Conservation (phyloP, 139 green algal genomes). For the Penium margaritaceum region DNA sequence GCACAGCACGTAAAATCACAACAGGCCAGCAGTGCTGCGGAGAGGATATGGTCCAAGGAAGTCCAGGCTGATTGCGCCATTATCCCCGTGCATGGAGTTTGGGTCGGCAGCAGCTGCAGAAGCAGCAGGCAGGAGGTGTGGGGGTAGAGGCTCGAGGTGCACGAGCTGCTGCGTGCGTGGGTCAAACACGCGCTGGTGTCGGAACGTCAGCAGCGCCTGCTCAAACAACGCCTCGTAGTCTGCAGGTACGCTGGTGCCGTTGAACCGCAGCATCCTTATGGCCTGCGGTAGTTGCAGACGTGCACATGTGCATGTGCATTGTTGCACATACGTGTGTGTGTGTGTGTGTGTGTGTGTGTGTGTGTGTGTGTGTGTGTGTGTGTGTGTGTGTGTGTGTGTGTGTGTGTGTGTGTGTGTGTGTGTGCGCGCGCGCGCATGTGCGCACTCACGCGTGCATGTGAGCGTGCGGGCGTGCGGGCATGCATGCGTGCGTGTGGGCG, state of each 20-base stretch:
- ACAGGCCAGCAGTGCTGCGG: neutral
- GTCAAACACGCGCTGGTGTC: conserved; percentile 81
- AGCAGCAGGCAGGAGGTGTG: conserved; percentile 41
- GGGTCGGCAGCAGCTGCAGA: too few relatives aligned
- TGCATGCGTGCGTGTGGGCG: neutral
- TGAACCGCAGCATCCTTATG: conserved; percentile 68
- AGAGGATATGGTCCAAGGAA: conserved; percentile 68
- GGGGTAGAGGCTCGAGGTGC: conserved; percentile 61
- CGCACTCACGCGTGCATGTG: neutral
- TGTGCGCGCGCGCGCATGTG: too few relatives aligned
- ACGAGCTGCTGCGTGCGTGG: conserved; percentile 41
- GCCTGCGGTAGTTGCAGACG: conserved; percentile 45
- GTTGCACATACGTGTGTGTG: too few relatives aligned
- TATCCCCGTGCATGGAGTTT: too few relatives aligned
- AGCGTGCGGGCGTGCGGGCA: neutral
- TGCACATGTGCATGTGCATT: neutral
- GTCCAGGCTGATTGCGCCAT: too few relatives aligned
- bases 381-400: too few relatives aligned
- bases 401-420: too few relatives aligned
- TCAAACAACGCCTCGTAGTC: conserved; percentile 78
- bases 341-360: too few relatives aligned
- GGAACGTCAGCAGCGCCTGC: conserved; percentile 81
- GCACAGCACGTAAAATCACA: too few relatives aligned
- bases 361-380: too few relatives aligned
- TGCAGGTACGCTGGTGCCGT: conserved; percentile 60